Evolutionary conservation across 2,329 filamentous ascomycete genomes (phyloP).

Genomic region (Colletotrichum chlorophyti): DNA sequence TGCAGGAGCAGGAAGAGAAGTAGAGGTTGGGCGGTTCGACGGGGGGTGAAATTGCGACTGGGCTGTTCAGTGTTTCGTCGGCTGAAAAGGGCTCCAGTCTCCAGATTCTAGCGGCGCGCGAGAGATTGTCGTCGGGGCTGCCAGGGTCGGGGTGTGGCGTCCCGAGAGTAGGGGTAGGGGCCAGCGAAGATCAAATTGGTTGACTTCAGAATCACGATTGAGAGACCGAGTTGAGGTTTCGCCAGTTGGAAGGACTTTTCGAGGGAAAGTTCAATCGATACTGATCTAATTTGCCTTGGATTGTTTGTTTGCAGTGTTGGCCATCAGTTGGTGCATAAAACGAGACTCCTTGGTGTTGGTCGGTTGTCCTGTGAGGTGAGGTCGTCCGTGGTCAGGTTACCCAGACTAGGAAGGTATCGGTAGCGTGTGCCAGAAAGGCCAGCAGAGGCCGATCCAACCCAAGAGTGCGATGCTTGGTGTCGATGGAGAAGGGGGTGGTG

Average conservation of each 20-base stretch:
- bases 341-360: background rate
- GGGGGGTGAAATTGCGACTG: constrained; percentile 29
- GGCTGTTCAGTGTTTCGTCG: constrained; percentile 29
- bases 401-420: no score
- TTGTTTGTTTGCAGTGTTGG: background rate
- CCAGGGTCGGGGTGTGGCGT: constrained; percentile 23
- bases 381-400: constrained; percentile 3
- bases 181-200: background rate
- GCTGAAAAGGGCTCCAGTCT: constrained; percentile 17
- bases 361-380: constrained; percentile 1
- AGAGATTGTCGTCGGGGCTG: constrained; percentile 20
- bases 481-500: constrained; percentile 13
- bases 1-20: background rate
- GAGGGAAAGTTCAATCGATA: no score
- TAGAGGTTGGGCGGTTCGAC: constrained; percentile 6
- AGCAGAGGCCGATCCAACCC: no score
- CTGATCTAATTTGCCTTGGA: no score
- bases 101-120: constrained; percentile 16
- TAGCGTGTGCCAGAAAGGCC: no score
- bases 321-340: background rate
- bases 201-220: background rate
- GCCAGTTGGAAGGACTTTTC: background rate
- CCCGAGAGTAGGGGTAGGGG: background rate
- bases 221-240: background rate
- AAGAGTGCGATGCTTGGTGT: constrained; percentile 15